Evolutionary conservation across 2,329 filamentous ascomycete genomes (phyloP), one percentile per base, ranked within the genome.

Genomic region (Rosellinia necatrix): DNA sequence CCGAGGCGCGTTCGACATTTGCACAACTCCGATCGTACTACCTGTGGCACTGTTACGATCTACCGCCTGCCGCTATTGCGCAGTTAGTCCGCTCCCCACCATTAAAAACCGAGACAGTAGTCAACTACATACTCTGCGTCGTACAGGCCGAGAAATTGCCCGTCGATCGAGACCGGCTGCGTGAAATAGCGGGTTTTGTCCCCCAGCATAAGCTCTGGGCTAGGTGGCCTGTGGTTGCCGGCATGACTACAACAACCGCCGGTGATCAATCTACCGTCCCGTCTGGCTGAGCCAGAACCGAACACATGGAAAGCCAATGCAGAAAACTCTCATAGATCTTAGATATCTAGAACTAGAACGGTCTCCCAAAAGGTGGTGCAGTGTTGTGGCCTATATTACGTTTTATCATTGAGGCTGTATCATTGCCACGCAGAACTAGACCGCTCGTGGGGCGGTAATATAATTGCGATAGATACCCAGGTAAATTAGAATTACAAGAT

Each of bases 71-170:
- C 0, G 71, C 75, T 1, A 74, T 89, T 13, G 84, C 84, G 2
- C 71, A 66, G 2, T 59, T 88, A 1, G 71, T 88, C n/a, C 77
- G 86, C 2, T 74, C 83, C 8, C 85, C 85, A 12, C 85, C 87
- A 2, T 68, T 90, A 2, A 75, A 80, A 59, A 74, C 71, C 0
- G 70, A 64, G 12, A 89, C 85, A 0, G 83, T 89, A 1, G 74
- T 77, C 1, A 71, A 66, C 0, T 88, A 89, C 62, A 81, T 91
- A 7, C 68, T 88, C 2, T 75, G 81, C 7, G 80, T 81, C 0
- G 72, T 90, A 21, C 70, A 73, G 42, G 40, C 71, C 5, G 84
- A 85, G 63, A 73, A 71, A 12, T 64, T 88, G 10, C 76, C 79
- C 0, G 84, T 76, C 59, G 75, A 60, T 38, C 41, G 67, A 40